Base-by-base conservation (phyloP, 306 rosid genomes). In the Vigna trinervia region DNA sequence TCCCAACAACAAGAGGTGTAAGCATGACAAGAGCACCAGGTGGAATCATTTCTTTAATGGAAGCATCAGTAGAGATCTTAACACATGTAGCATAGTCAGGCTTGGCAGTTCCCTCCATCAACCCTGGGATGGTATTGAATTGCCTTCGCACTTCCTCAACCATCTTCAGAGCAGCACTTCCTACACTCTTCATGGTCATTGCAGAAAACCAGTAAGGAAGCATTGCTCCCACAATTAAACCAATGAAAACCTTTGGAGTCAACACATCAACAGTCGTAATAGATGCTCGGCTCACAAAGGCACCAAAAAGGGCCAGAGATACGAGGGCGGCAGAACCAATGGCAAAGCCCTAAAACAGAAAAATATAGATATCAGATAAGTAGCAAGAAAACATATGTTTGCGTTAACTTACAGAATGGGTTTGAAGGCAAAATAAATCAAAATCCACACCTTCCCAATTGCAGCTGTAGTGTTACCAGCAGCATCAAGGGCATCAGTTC, bases 181-280 rank as follows among this genome's bases (percentile, higher is more conserved):
- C 99, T 65, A 96, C 98, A 75, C 98, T 96, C 90, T 96, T 96
- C 99, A 92, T 89, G 54, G 98, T 96, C 98, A 92, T 96, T 78
- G 99, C 96, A 60, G 98, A 96, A 85, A 96, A 96, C 98, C 99
- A 96, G 80, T 92, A 96, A 2, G 99, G 99, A 78, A 96, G 97
- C 99, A 96, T 96, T 0, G 98, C 93, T 45, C 99, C 98, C 53
- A 91, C 98, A 7, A 92, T 60, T 82, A 92, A 79, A 70, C 98
- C 98, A 69, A 96, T 96, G 28, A 96, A 87, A 80, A 96, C 99
- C 83, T 91, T 92, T 10, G 98, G 97, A 30, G 97, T 89, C 89
- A 96, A 68, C 63, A 92, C 97, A 59, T 96, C 96, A 34, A 96
- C 99, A 0, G 89, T 82, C 12, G 87, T 12, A 70, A 96, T 88